Percentiles rank a stretch among this genome's conserved stretches.
phyloP scores from a whole-genome alignment of 23 red algal species.

The Pyropia yezoensis region DNA sequence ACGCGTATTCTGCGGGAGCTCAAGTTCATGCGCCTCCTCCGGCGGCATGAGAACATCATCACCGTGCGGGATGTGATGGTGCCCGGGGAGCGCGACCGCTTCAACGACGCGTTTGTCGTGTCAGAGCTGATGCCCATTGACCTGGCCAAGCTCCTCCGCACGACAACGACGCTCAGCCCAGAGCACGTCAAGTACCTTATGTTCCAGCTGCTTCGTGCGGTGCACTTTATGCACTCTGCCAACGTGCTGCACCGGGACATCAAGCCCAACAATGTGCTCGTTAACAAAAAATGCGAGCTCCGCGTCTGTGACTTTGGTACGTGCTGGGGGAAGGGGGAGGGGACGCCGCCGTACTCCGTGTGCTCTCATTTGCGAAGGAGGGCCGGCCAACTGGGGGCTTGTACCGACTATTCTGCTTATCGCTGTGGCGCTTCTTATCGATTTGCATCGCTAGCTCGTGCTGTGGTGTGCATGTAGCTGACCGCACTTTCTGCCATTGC shows the following conservation, averaged over 20 bases:
- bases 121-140: slow-evolving; percentile 96
- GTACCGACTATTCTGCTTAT: too few species aligned
- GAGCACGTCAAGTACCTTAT: slow-evolving; percentile 80
- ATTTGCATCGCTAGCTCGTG: too few species aligned
- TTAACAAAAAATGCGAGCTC: slow-evolving; percentile 81
- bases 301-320: slow-evolving; percentile 86
- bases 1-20: slow-evolving; percentile 91
- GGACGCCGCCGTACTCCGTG: too few species aligned
- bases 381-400: too few species aligned
- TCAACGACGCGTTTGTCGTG: slow-evolving; percentile 89
- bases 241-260: slow-evolving; percentile 91
- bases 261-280: slow-evolving; percentile 90
- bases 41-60: slow-evolving; percentile 92
- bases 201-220: slow-evolving; percentile 85
- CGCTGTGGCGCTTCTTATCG: too few species aligned
- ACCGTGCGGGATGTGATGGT: slow-evolving; percentile 74
- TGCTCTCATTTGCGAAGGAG: too few species aligned
- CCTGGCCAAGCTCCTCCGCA: slow-evolving; percentile 65
- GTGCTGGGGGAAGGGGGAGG: too few species aligned
- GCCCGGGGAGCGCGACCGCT: slow-evolving; percentile 62
- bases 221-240: slow-evolving; percentile 78
- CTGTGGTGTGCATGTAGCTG: too few species aligned
- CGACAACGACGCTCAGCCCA: slow-evolving; percentile 45
- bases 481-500: too few species aligned
- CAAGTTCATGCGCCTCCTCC: slow-evolving; percentile 87